A percentile compares a stretch with the other conserved stretches of the same genome.
Evolutionary conservation across 495 filamentous ascomycete species (phyloP).

Genomic region (Penicillium lagena): DNA sequence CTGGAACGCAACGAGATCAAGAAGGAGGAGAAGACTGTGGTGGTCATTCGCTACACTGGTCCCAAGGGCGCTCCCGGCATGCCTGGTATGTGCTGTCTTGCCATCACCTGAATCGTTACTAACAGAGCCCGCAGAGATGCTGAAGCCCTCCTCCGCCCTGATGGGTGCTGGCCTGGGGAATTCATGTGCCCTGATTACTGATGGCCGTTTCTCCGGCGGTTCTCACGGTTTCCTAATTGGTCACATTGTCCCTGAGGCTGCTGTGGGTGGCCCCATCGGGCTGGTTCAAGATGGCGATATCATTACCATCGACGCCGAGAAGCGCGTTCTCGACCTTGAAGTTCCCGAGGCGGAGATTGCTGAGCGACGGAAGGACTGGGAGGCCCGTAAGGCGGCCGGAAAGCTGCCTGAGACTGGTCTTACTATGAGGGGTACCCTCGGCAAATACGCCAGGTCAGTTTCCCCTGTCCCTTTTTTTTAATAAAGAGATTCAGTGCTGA

Average conservation of each 20-base stretch:
- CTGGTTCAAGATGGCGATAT: constrained; percentile 50
- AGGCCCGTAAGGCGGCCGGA: constrained; percentile 28
- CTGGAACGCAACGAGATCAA: constrained; percentile 79
- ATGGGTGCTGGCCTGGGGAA: constrained; percentile 84
- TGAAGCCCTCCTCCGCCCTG: constrained; percentile 79
- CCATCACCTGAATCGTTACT: neutral
- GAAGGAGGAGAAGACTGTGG: constrained; percentile 96
- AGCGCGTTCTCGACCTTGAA: constrained; percentile 42
- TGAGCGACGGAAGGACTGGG: constrained; percentile 57
- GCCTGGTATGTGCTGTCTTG: constrained; percentile 49
- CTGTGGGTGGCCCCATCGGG: constrained; percentile 51
- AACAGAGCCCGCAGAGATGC: constrained; percentile 52
- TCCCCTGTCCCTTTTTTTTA: neutral
- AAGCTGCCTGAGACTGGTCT: constrained; percentile 29
- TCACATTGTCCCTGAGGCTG: constrained; percentile 52
- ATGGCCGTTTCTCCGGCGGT: constrained; percentile 43
- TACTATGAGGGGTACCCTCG: constrained; percentile 69
- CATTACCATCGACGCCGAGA: constrained; percentile 50
- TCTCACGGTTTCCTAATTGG: constrained; percentile 50
- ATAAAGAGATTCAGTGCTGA: neutral
- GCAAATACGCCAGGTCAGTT: constrained; percentile 70
- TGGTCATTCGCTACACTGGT: constrained; percentile 94
- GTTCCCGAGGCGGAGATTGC: constrained; percentile 53
- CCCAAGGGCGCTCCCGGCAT: constrained; percentile 95
- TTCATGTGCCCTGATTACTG: constrained; percentile 44